Evolutionary conservation across 2,329 filamentous ascomycete species (phyloP), one percentile per base, ranked within the genome.

Genomic region (Dothistroma septosporum): DNA sequence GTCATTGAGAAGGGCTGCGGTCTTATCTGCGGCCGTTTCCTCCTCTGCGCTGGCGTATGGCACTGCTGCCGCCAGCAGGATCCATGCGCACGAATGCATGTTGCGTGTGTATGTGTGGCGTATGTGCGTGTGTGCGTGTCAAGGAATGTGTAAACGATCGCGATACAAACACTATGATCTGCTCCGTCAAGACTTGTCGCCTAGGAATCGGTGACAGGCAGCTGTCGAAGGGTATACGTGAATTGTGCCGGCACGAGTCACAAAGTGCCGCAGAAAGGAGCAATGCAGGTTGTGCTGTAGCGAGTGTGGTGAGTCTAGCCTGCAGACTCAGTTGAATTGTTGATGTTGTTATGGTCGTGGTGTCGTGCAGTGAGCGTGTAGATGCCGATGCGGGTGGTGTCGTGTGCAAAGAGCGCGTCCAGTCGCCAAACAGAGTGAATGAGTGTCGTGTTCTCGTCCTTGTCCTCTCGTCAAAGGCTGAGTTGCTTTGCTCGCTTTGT

Each of bases 1-100:
- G 41, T 68, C 58, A 66, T 76, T 76, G 46, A 64, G 49, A 19
- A 63, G 53, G 24, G 53, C 56, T 12, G 61, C 60, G 22, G 57
- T 57, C 22, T 53, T 58, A 58, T 67, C 65, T 46, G 54, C 58
- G 47, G 60, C 59, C n/a, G 21, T 44, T 35, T 47, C 52, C 60
- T 11, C 50, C 55, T 28, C 60, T 56, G 41, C 56, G 31, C 58
- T 37, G 19, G 52, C 63, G 37, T 58, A 58, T 28, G 64, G 61
- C 21, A 57, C 44, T 8, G 41, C 59, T 47, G 61, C 63, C 33
- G 59, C 63, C 21, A 64, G 56, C 55, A 67, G 61, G 56, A 65
- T 54, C 65, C 63, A 62, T 58, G 54, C 53, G 44, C 53, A 41
- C 14, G 55, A 61, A 37, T 37, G 31, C 64, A 66, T 66, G 12